Evolutionary conservation across 257 asterid species (phyloP).

Genomic region (Fraxinus cuspidata): DNA sequence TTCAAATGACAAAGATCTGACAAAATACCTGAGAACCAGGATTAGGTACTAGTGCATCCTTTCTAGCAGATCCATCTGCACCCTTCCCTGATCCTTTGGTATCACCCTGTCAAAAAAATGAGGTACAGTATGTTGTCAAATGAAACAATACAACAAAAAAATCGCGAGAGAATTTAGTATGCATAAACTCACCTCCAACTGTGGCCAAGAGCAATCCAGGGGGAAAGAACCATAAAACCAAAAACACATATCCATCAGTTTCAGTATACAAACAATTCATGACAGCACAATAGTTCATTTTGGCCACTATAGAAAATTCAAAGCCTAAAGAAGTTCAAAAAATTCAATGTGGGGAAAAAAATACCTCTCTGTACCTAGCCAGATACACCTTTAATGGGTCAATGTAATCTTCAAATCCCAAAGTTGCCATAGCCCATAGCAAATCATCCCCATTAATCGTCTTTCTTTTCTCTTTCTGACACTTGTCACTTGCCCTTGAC

Average conservation of each 20-base stretch:
- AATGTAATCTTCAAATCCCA: conserved; percentile 90
- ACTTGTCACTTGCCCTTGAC: conserved; percentile 44
- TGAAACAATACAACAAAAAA: conserved; percentile 7
- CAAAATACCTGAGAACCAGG: conserved; percentile 51
- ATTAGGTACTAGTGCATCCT: conserved; percentile 58
- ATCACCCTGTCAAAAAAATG: conserved; percentile 64
- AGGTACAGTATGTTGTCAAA: conserved; percentile 2
- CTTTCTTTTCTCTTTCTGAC: no score
- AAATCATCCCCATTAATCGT: no score
- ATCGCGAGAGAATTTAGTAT: no score
- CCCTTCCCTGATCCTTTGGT: conserved; percentile 73
- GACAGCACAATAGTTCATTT: conserved; percentile 11
- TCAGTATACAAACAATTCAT: conserved; percentile 4
- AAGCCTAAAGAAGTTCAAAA: conserved; percentile 3
- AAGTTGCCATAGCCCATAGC: conserved; percentile 29
- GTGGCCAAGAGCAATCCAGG: conserved; percentile 42
- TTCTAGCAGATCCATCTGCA: conserved; percentile 69
- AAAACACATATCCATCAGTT: no score
- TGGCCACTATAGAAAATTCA: neutral
- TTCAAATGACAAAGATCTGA: conserved; percentile 14
- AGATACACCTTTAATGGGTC: conserved; percentile 88
- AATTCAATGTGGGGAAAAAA: neutral
- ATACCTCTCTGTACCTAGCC: conserved; percentile 80
- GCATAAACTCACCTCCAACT: conserved; percentile 74
- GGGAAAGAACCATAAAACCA: conserved; percentile 4